Evolutionary conservation across 129 eudicot genomes (phyloP).

Genomic region (Artemisia argyi): DNA sequence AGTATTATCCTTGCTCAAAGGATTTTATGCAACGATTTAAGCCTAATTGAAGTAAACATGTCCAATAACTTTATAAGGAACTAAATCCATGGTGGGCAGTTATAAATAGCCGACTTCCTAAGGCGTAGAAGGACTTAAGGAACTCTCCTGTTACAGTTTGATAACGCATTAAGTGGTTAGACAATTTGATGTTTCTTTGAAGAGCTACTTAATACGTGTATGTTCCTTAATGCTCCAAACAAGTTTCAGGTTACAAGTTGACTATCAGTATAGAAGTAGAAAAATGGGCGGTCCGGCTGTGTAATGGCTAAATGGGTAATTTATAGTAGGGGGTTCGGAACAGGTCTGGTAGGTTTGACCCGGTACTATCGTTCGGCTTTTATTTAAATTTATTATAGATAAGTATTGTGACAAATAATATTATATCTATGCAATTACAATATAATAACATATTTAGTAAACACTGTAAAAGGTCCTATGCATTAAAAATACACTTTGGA

Average conservation of each 20-base stretch:
- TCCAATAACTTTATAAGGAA: background rate
- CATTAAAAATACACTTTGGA: background rate
- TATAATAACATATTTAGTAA: background rate
- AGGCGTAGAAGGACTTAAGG: conserved; percentile 1
- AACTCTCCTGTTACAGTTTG: background rate
- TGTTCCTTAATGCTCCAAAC: background rate
- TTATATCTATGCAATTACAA: background rate
- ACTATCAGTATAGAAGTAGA: background rate
- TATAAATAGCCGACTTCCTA: background rate
- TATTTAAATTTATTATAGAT: too few relatives aligned
- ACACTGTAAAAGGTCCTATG: background rate
- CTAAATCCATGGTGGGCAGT: conserved; percentile 4
- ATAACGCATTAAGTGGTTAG: background rate
- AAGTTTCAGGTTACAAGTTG: background rate
- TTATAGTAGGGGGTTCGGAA: too few relatives aligned
- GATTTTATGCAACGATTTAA: background rate
- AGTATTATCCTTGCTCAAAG: background rate
- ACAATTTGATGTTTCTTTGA: conserved; percentile 6
- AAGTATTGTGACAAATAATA: too few relatives aligned
- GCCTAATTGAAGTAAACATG: background rate
- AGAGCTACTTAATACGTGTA: conserved; percentile 3
- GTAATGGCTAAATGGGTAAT: too few relatives aligned
- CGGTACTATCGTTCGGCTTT: too few relatives aligned
- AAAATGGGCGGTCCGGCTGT: background rate
- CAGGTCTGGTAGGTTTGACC: too few relatives aligned